Evolutionary conservation across 2,329 filamentous ascomycete species (phyloP), one percentile per base, ranked within the genome.

Genomic region (Diaporthe sp.): DNA sequence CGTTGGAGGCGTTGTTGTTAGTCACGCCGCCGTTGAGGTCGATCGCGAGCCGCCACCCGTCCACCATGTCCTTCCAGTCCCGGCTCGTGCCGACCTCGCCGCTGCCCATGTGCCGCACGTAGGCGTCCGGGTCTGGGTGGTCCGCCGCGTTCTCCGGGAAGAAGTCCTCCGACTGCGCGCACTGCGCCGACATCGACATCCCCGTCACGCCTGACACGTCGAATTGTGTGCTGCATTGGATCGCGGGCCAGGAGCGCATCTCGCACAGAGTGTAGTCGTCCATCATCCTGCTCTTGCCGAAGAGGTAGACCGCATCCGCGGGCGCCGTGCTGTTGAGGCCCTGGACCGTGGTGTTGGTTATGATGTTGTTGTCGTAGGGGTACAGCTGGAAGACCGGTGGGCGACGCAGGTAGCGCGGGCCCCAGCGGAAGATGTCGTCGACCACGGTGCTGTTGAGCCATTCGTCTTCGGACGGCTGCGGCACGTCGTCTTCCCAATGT

Each of bases 351-450:
- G 84, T 83, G 78, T 94, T 93, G 55, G 88, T 83, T 8, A 95
- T 82, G 0, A 93, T 93, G 80, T 96, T 96, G 82, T 88, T 93
- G 8, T 88, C 82, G 1, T 84, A 81, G 0, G 94, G 94, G 35
- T 82, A 88, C 87, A 86, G 80, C 73, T 79, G 83, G 77, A 90
- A 92, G 8, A 89, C 85, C 0, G 88, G 91, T 9, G 89, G 88
- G 0, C 84, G 82, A 52, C 91, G 85, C 0, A 80, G 76, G 70
- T 90, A 86, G 42, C 86, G 82, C 1, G 85, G 78, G 0, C 91
- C 91, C 90, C 93, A 95, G 13, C 86, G 85, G 78, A 96, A 96
- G 1, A 95, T 83, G 3, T 93, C 88, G 78, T 96, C 93, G 0
- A 95, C 89, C 0, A 84, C 87, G 0, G 91, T 94, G 15, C 82